phyloP scores from a whole-genome alignment of 176 grass and related monocot species.

The Lolium rigidum region DNA sequence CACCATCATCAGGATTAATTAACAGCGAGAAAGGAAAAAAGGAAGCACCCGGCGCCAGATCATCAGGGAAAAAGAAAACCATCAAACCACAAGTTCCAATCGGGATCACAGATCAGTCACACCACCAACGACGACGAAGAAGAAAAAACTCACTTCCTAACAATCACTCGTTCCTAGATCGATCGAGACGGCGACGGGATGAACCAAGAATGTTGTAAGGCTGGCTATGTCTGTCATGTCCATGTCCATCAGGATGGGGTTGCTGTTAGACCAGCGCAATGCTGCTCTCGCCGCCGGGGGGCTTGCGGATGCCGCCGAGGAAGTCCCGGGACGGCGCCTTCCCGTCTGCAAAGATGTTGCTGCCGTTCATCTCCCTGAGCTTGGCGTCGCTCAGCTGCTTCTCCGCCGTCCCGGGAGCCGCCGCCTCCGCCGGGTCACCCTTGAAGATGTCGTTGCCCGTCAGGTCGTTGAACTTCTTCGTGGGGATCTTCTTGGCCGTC shows the following conservation, averaged over 20 bases:
- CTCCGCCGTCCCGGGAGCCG: slow-evolving; percentile 49
- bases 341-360: slow-evolving; percentile 83
- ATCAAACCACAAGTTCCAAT: slow-evolving; percentile 67
- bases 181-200: slow-evolving; percentile 37
- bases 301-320: slow-evolving; percentile 93
- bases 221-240: slow-evolving; percentile 38
- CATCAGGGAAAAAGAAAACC: slow-evolving; percentile 41
- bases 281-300: slow-evolving; percentile 92
- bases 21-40: slow-evolving; percentile 40
- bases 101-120: slow-evolving; percentile 45
- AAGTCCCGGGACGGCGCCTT: slow-evolving; percentile 69
- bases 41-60: slow-evolving; percentile 37
- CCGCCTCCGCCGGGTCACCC: slow-evolving; percentile 41
- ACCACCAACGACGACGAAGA: slow-evolving; percentile 25
- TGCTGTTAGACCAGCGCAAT: slow-evolving; percentile 78
- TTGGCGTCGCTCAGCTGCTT: slow-evolving; percentile 85
- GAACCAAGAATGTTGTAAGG: slow-evolving; percentile 44
- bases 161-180: slow-evolving; percentile 48
- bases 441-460: slow-evolving; percentile 93
- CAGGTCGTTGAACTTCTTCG: slow-evolving; percentile 74
- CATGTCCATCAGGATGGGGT: slow-evolving; percentile 51
- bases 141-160: slow-evolving; percentile 42
- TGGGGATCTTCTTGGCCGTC: slow-evolving; percentile 83
- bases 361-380: slow-evolving; percentile 91
- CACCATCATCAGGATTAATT: slow-evolving; percentile 57